Evolutionary conservation across 306 rosid species (phyloP).

Genomic region (Pachyrhizus erosus): DNA sequence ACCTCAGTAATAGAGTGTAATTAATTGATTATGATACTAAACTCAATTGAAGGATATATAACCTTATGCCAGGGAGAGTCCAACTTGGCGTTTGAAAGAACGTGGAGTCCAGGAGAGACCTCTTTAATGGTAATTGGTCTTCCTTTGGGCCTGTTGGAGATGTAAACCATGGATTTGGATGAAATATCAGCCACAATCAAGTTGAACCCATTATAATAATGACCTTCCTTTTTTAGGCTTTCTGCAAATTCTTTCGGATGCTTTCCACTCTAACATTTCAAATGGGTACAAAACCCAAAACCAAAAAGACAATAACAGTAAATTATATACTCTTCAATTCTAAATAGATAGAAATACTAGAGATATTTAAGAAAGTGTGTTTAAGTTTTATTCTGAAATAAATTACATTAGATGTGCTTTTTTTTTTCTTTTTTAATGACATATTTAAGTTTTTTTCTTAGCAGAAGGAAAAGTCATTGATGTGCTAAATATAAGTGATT

Average conservation of each 20-base stretch:
- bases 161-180: conserved; percentile 65
- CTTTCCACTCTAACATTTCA: conserved; percentile 51
- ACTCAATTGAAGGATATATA: background rate
- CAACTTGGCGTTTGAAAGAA: conserved; percentile 61
- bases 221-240: conserved; percentile 52
- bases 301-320: too few species aligned
- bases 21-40: background rate
- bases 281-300: too few species aligned
- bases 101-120: conserved; percentile 68
- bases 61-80: conserved; percentile 75
- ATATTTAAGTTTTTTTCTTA: too few species aligned
- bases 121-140: conserved; percentile 49
- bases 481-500: too few species aligned
- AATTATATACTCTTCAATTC: too few species aligned
- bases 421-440: too few species aligned
- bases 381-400: too few species aligned
- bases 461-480: too few species aligned
- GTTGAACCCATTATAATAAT: conserved; percentile 72
- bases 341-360: too few species aligned
- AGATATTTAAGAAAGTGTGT: too few species aligned
- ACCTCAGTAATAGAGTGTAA: too few species aligned
- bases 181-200: conserved; percentile 54
- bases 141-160: conserved; percentile 65
- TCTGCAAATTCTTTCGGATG: conserved; percentile 68
- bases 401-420: too few species aligned